Conservation (phyloP, 495 filamentous ascomycete species). For the Aspergillus sclerotioniger region DNA sequence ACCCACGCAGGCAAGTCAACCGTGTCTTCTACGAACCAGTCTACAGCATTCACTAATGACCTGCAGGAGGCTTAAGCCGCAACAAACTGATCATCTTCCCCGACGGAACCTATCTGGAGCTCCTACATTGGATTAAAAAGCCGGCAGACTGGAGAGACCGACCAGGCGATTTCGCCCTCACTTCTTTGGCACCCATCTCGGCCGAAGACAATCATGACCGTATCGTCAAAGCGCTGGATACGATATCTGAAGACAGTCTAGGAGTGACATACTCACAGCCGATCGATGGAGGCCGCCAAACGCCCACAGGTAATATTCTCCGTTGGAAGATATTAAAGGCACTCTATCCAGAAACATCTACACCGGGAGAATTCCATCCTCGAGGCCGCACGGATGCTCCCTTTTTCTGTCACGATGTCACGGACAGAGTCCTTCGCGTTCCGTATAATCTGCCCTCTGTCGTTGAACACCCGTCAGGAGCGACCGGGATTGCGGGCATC, state of each 20-base stretch:
- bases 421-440: constrained; percentile 8
- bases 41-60: background rate
- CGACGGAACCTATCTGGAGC: constrained; percentile 16
- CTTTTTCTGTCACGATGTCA: constrained; percentile 18
- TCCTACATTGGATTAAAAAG: constrained; percentile 14
- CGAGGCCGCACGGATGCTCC: constrained; percentile 14
- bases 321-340: constrained; percentile 14
- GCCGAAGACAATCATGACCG: constrained; percentile 9
- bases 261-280: constrained; percentile 12
- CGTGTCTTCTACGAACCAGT: background rate
- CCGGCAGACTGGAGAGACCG: constrained; percentile 9
- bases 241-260: background rate
- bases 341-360: constrained; percentile 3
- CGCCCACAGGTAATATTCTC: constrained; percentile 5
- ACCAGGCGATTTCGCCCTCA: constrained; percentile 15
- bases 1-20: constrained; percentile 5
- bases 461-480: constrained; percentile 11
- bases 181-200: constrained; percentile 3
- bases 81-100: constrained; percentile 14
- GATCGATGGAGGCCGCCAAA: constrained; percentile 11
- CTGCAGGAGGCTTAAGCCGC: constrained; percentile 9
- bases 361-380: constrained; percentile 9
- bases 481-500: constrained; percentile 10
- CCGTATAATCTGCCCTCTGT: constrained; percentile 4
- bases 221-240: constrained; percentile 2